Evolutionary conservation across 192 early-diverging fungal genomes (phyloP).

Genomic region (Backusella parvicylindrica): DNA sequence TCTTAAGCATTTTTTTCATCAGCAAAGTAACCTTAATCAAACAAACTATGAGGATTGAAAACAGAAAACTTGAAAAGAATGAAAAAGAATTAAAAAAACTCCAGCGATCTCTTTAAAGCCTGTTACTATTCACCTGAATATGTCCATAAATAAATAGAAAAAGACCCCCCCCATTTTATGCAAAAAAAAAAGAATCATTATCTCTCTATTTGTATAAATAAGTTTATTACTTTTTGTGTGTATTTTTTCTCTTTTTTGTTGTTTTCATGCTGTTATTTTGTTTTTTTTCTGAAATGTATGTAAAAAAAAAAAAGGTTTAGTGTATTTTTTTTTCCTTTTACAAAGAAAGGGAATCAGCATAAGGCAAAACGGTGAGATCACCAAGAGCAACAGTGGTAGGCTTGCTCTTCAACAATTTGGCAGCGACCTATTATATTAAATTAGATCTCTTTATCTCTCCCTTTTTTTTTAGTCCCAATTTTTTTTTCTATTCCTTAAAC

Average conservation of each 20-base stretch:
- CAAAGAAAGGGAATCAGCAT: conserved; percentile 65
- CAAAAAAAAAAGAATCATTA: neutral
- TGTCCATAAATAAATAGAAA: too few relatives aligned
- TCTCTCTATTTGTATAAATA: neutral
- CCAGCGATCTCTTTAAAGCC: neutral
- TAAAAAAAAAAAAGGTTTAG: neutral
- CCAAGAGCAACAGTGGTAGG: conserved; percentile 78
- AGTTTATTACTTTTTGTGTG: neutral
- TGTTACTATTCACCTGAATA: too few relatives aligned
- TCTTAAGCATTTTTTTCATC: neutral
- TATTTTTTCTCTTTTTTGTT: neutral
- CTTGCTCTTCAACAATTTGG: conserved; percentile 63
- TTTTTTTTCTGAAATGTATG: neutral
- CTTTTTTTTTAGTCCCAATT: neutral
- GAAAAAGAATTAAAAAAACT: neutral
- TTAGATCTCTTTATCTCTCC: too few relatives aligned
- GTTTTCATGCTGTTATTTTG: neutral
- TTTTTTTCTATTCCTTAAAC: too few relatives aligned
- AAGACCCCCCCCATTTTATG: neutral
- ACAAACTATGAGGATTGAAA: neutral
- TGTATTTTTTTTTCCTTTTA: conserved; percentile 12
- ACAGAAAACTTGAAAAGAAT: neutral
- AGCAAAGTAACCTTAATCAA: neutral
- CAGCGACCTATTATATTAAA: conserved; percentile 59
- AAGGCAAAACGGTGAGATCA: conserved; percentile 68